Percentiles rank a stretch among this genome's conserved stretches.
These are phyloP conservation scores for Apiospora hydei DNA, from an alignment of 2,329 filamentous ascomycete species.

Conservation along the genomic window DNA sequence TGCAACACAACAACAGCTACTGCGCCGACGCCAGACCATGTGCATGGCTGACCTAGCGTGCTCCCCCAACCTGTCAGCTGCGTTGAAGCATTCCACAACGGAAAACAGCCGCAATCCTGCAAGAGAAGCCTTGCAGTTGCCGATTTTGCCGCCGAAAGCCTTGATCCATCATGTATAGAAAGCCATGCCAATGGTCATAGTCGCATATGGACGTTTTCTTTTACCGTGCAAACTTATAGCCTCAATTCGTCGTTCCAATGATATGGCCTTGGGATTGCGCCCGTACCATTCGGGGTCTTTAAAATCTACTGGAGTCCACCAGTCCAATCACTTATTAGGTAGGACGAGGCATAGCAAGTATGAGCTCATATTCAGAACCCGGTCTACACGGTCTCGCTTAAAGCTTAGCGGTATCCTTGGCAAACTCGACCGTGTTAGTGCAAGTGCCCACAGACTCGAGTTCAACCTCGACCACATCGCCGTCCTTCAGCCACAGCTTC, in stretches of 20 bases:
- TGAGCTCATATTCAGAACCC: not conserved
- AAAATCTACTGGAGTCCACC: too few relatives aligned
- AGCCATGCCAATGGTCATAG: not conserved
- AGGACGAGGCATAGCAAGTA: not conserved
- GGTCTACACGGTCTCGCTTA: constrained; percentile 27
- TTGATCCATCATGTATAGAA: not conserved
- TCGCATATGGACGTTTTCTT: not conserved
- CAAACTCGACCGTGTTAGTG: constrained; percentile 58
- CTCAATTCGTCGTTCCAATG: not conserved
- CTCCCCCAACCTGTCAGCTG: not conserved
- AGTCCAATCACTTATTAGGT: not conserved
- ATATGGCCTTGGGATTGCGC: not conserved
- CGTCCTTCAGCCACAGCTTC: constrained; percentile 72
- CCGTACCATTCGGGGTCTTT: not conserved
- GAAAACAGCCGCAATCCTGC: not conserved
- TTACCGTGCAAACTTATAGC: not conserved
- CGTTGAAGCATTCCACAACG: not conserved
- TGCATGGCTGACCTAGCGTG: not conserved
- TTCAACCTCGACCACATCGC: constrained; percentile 73
- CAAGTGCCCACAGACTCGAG: constrained; percentile 71
- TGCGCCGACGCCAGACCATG: not conserved
- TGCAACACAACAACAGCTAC: not conserved
- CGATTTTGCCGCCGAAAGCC: not conserved
- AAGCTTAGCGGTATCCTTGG: constrained; percentile 45
- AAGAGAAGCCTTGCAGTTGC: not conserved